Base-by-base conservation (phyloP, 306 rosid genomes). In the Cercis canadensis region DNA sequence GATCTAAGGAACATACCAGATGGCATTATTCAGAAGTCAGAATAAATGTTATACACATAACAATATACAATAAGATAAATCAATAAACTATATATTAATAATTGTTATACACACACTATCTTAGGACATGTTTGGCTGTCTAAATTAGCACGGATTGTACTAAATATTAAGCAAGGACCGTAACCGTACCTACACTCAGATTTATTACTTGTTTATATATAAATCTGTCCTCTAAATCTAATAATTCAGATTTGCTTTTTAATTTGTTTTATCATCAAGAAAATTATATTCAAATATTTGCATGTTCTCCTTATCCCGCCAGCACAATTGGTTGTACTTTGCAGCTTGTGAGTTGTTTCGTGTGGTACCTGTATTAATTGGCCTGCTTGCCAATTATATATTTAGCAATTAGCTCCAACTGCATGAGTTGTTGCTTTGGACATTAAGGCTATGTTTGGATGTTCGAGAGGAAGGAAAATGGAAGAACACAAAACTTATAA, bases 221-320 rank as follows among this genome's bases (percentile, higher is more conserved):
- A n/a, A n/a, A n/a, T n/a, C n/a, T n/a, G n/a, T n/a, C n/a, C n/a
- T n/a, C n/a, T n/a, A n/a, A n/a, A n/a, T n/a, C n/a, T n/a, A n/a
- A n/a, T n/a, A n/a, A n/a, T n/a, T n/a, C n/a, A n/a, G n/a, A n/a
- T n/a, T n/a, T n/a, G n/a, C n/a, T n/a, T n/a, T n/a, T n/a, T n/a
- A n/a, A n/a, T n/a, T n/a, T n/a, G n/a, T n/a, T n/a, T n/a, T n/a
- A n/a, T n/a, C n/a, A n/a, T n/a, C n/a, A n/a, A n/a, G n/a, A n/a
- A 4, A 2, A 64, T 29, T 64, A 45, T 24, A 46, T 13, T 24
- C 6, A 54, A 0, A 19, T 43, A 0, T 5, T 61, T 51, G 14
- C 32, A 18, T 8, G 32, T 51, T 51, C 57, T 62, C 10, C 36
- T 62, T 41, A 41, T 62, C 67, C 15, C 6, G 52, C 67, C 67